Percentiles rank a stretch among this genome's conserved stretches.
Evolutionary conservation across 2,329 filamentous ascomycete species (phyloP).

Genomic region (Arachnomyces sp.): DNA sequence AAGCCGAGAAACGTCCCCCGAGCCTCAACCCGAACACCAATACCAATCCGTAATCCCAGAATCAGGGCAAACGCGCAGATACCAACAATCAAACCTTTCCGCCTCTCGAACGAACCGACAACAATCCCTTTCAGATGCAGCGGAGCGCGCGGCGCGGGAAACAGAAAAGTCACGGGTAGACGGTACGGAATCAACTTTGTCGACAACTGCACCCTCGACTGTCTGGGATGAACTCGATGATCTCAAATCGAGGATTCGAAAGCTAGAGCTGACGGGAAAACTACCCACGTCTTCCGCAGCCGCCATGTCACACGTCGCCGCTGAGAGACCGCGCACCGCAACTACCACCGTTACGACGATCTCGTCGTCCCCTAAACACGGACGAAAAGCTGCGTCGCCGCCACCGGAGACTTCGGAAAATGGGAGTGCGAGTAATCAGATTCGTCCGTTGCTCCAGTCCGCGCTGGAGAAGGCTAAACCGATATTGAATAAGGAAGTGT

Average conservation of each 20-base stretch:
- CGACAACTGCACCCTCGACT: slow-evolving; percentile 80
- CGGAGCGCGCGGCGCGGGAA: slow-evolving; percentile 26
- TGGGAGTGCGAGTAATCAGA: slow-evolving; percentile 40
- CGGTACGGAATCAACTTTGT: slow-evolving; percentile 77
- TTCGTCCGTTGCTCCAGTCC: slow-evolving; percentile 70
- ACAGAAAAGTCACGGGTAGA: slow-evolving; percentile 40
- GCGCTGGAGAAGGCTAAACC: slow-evolving; percentile 71
- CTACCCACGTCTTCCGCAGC: slow-evolving; percentile 73
- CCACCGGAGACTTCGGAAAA: slow-evolving; percentile 9
- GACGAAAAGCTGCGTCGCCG: slow-evolving; percentile 41
- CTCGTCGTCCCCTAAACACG: slow-evolving; percentile 77
- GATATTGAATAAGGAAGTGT: slow-evolving; percentile 62
- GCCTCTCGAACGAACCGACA: slow-evolving; percentile 29
- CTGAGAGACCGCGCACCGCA: slow-evolving; percentile 80
- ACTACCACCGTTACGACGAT: slow-evolving; percentile 86
- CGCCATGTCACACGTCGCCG: slow-evolving; percentile 63
- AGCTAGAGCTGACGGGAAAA: slow-evolving; percentile 83
- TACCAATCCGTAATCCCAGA: slow-evolving; percentile 5
- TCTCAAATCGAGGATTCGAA: slow-evolving; percentile 83
- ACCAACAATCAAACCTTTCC: slow-evolving; percentile 27
- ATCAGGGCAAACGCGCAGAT: slow-evolving; percentile 15
- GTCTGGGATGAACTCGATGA: slow-evolving; percentile 98
- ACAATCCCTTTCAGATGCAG: slow-evolving; percentile 26
- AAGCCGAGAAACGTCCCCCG: slow-evolving; percentile 28
- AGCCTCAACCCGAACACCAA: slow-evolving; percentile 15